Evolutionary conservation across 202 grass and related monocot genomes (phyloP).

Genomic region (Cymbopogon flexuosus): DNA sequence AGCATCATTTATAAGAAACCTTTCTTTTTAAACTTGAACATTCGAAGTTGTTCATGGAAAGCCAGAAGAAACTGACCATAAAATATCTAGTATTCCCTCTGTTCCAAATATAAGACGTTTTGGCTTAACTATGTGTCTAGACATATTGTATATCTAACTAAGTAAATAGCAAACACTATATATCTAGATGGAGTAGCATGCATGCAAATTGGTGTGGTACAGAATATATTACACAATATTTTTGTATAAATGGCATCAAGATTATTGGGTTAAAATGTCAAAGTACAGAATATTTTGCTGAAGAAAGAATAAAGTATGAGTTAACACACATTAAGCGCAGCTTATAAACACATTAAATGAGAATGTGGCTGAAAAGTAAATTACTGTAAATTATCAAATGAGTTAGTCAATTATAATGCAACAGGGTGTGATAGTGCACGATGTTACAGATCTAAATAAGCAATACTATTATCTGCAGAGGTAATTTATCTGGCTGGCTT

Average conservation of each 20-base stretch:
- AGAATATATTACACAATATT: neutral
- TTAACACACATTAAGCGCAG: neutral
- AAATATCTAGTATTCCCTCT: neutral
- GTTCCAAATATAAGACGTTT: too few relatives aligned
- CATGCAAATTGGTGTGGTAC: conserved; percentile 6
- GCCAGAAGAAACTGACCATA: neutral
- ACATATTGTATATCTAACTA: too few relatives aligned
- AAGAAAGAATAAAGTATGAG: neutral
- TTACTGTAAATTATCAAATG: neutral
- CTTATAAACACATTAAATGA: neutral
- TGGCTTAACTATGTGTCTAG: too few relatives aligned
- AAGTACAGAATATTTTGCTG: neutral
- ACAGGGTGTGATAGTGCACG: neutral
- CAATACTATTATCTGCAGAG: conserved; percentile 8
- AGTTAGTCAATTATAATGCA: neutral
- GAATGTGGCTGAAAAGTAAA: neutral
- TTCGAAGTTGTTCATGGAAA: conserved; percentile 13
- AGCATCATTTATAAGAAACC: neutral
- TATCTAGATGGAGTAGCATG: too few relatives aligned
- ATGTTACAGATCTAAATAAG: neutral
- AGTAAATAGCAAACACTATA: too few relatives aligned
- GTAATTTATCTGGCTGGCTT: conserved; percentile 25
- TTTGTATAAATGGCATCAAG: neutral
- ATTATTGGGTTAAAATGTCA: neutral
- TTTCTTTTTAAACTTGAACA: neutral